Conservation (phyloP, 768 basidiomycete species). For the Macrocybe gigantea region DNA sequence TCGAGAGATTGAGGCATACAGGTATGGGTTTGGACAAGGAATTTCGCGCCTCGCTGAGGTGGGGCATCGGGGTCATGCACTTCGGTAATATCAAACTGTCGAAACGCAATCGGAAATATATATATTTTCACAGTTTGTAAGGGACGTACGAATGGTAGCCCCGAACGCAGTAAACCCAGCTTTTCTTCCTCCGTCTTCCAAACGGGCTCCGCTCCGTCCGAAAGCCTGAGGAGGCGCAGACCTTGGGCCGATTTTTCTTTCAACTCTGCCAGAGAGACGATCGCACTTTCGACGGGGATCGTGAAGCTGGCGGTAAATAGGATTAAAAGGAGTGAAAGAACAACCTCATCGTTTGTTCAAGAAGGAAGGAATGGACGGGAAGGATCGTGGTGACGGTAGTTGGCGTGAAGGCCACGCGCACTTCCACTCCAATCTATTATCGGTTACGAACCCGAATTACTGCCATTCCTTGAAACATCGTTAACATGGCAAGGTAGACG, state of each 20-base stretch:
- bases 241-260: constrained; percentile 1
- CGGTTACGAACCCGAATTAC: too few species aligned
- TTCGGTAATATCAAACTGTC: constrained; percentile 36
- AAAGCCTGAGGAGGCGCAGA: constrained; percentile 6
- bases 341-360: too few species aligned
- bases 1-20: background rate
- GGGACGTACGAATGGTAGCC: constrained; percentile 1
- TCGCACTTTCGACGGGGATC: too few species aligned
- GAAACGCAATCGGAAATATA: background rate
- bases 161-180: constrained; percentile 3
- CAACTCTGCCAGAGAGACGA: background rate
- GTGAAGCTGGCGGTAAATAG: too few species aligned
- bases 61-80: constrained; percentile 26
- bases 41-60: constrained; percentile 23
- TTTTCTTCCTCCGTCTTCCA: constrained; percentile 10
- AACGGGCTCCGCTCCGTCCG: constrained; percentile 5
- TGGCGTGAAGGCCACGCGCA: too few species aligned
- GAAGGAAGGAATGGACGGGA: too few species aligned
- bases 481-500: too few species aligned
- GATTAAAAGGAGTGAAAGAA: too few species aligned
- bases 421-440: too few species aligned
- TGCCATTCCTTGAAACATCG: too few species aligned
- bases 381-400: too few species aligned
- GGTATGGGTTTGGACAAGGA: background rate
- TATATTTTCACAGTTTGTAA: background rate